phyloP scores from a whole-genome alignment of 768 basidiomycete genomes.

The Leccinum subgranulosum region DNA sequence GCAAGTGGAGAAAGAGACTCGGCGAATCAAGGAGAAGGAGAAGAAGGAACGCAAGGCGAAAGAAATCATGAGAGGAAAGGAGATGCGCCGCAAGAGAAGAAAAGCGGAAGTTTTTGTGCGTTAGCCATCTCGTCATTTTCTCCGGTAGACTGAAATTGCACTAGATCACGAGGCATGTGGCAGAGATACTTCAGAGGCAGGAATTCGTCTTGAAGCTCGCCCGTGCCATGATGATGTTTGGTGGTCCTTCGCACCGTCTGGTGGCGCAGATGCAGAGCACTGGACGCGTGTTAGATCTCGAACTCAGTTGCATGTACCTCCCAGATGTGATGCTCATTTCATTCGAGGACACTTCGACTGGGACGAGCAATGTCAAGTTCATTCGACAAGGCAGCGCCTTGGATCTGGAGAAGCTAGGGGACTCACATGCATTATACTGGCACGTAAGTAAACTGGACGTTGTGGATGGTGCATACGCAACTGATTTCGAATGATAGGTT shows the following conservation, averaged over 20 bases:
- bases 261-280: conserved; percentile 80
- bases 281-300: conserved; percentile 73
- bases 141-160: not conserved
- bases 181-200: conserved; percentile 76
- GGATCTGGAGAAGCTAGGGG: conserved; percentile 73
- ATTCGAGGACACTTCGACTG: conserved; percentile 77
- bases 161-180: conserved; percentile 81
- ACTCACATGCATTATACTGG: conserved; percentile 73
- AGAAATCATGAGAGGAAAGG: conserved; percentile 30
- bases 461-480: not conserved
- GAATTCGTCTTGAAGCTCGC: conserved; percentile 84
- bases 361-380: conserved; percentile 78
- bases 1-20: conserved; percentile 26
- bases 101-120: conserved; percentile 76
- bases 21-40: conserved; percentile 16
- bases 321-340: conserved; percentile 76
- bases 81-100: conserved; percentile 53
- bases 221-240: conserved; percentile 88
- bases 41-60: conserved; percentile 38
- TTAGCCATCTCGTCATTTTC: conserved; percentile 3
- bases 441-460: conserved; percentile 38
- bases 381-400: conserved; percentile 69
- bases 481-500: conserved; percentile 42
- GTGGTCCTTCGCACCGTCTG: conserved; percentile 78
- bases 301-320: conserved; percentile 69